Conservation (phyloP, 1,284 basidiomycete species). For the Malassezia equina region DNA sequence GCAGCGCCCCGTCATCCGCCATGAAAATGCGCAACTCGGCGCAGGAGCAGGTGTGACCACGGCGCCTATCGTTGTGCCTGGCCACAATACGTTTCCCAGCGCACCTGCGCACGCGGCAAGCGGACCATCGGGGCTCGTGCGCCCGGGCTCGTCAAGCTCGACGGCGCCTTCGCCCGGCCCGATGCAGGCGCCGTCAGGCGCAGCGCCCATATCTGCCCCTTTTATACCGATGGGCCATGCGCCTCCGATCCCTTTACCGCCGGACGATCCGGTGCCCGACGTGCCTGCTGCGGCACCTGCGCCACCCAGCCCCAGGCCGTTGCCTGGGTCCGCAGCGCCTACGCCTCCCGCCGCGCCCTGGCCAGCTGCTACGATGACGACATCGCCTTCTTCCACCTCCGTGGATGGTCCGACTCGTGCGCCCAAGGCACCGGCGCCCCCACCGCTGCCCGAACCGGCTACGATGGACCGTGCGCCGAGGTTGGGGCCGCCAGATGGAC, state of each 20-base stretch:
- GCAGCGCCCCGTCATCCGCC: constrained; percentile 42
- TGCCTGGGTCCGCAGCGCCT: background rate
- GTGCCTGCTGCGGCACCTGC: background rate
- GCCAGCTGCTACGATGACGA: background rate
- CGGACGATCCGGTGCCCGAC: background rate
- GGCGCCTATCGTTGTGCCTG: constrained; percentile 8
- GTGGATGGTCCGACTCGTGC: background rate
- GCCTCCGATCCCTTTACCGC: background rate
- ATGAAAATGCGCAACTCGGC: constrained; percentile 38
- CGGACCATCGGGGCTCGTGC: background rate
- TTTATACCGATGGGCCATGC: background rate
- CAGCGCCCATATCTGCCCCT: background rate
- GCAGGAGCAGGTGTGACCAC: constrained; percentile 25
- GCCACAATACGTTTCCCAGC: constrained; percentile 14
- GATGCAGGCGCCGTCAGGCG: no score
- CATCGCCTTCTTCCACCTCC: background rate
- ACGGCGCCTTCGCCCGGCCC: background rate
- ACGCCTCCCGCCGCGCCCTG: background rate
- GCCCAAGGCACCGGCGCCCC: background rate
- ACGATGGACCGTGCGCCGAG: background rate
- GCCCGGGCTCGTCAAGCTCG: background rate
- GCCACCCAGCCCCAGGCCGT: no score
- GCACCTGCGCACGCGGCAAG: background rate
- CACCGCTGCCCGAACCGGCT: background rate
- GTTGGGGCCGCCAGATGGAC: no score